Evolutionary conservation across 129 eudicot species (phyloP).

Genomic region (Arctium minus): DNA sequence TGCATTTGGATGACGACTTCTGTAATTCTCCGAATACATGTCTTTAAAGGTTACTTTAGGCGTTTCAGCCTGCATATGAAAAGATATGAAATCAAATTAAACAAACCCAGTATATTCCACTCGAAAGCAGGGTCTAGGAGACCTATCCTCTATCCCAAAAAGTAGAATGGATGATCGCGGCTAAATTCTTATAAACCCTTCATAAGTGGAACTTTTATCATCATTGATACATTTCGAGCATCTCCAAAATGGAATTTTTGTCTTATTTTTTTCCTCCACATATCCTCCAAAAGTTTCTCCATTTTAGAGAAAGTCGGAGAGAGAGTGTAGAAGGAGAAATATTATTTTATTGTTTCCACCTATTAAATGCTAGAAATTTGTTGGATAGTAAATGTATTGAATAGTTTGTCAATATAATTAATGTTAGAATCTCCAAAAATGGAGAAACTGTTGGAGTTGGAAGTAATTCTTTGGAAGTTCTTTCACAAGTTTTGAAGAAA

Average conservation of each 20-base stretch:
- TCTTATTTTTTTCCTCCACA: too few species aligned
- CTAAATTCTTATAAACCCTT: too few species aligned
- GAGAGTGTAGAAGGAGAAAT: too few species aligned
- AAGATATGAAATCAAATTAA: neutral
- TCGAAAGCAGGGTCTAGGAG: neutral
- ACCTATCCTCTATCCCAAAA: neutral
- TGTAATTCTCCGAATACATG: conserved; percentile 58
- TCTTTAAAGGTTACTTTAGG: conserved; percentile 67
- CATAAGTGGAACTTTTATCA: neutral
- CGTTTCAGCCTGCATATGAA: conserved; percentile 55
- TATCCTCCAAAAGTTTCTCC: too few species aligned
- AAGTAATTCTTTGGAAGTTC: too few species aligned
- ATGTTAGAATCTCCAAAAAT: too few species aligned
- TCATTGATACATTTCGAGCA: neutral
- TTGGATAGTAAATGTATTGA: too few species aligned
- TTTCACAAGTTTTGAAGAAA: neutral
- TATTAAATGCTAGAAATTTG: too few species aligned
- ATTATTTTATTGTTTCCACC: too few species aligned
- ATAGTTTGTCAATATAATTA: too few species aligned
- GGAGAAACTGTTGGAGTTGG: too few species aligned
- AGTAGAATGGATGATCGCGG: neutral
- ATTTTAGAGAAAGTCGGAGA: too few species aligned
- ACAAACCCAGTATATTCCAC: neutral
- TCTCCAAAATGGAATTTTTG: neutral
- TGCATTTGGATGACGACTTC: conserved; percentile 56